A percentile compares a stretch with the other conserved stretches of the same genome.
Conservation (phyloP, 768 basidiomycete species). For the Obba rivulosa region DNA sequence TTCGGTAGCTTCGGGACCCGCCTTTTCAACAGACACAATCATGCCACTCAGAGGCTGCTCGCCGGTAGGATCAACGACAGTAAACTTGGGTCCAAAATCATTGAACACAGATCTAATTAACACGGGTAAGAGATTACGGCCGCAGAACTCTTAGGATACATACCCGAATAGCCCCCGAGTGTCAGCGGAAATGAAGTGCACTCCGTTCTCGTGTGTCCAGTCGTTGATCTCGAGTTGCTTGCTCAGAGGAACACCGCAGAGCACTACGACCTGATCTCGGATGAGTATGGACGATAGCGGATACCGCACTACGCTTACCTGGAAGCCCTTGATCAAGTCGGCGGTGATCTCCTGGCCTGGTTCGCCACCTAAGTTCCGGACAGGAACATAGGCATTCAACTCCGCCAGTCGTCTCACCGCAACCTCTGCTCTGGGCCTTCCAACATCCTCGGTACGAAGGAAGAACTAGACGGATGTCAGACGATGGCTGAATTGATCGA, state of each 20-base stretch:
- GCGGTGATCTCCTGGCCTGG: conserved; percentile 73
- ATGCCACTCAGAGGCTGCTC: conserved; percentile 92
- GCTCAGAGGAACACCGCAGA: conserved; percentile 69
- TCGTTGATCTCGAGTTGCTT: conserved; percentile 95
- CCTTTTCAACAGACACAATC: conserved; percentile 92
- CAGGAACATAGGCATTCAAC: conserved; percentile 93
- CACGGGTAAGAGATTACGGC: neutral
- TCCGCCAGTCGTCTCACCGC: conserved; percentile 88
- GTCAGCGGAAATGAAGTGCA: conserved; percentile 89
- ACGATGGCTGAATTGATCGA: conserved; percentile 1
- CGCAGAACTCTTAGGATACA: conserved; percentile 13
- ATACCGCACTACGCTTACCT: conserved; percentile 48
- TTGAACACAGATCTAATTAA: conserved; percentile 79
- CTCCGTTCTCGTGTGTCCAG: conserved; percentile 85
- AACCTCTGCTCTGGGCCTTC: conserved; percentile 81
- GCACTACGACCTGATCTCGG: conserved; percentile 69
- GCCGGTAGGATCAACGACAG: conserved; percentile 96
- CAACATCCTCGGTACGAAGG: conserved; percentile 81
- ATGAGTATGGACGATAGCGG: neutral
- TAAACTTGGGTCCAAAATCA: conserved; percentile 93
- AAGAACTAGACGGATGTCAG: conserved; percentile 68
- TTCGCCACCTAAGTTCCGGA: conserved; percentile 76
- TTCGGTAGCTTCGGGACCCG: conserved; percentile 21
- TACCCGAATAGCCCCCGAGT: conserved; percentile 94
- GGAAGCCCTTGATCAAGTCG: conserved; percentile 82